Conservation (phyloP, 768 basidiomycete species). For the Lactarius hatsudake region DNA sequence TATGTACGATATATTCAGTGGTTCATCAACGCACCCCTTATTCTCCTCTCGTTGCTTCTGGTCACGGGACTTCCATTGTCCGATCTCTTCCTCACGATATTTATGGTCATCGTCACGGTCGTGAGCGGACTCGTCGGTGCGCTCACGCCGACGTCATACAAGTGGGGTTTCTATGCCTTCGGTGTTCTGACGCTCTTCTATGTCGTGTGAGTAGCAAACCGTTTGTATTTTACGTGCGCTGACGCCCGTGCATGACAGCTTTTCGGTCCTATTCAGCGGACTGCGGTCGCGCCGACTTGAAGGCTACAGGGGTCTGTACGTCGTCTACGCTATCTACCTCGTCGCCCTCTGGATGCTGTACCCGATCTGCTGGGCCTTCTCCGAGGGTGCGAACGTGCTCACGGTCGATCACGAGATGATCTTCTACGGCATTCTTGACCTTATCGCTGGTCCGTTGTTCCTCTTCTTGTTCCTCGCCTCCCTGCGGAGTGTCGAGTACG, state of each 20-base stretch:
- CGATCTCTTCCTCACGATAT: conserved; percentile 45
- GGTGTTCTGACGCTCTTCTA: conserved; percentile 47
- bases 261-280: background rate
- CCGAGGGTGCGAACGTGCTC: conserved; percentile 54
- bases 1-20: conserved; percentile 55
- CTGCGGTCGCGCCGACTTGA: conserved; percentile 1
- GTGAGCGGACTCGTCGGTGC: conserved; percentile 48
- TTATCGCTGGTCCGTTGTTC: conserved; percentile 42
- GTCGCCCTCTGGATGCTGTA: conserved; percentile 55
- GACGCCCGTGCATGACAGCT: background rate
- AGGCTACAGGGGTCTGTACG: background rate
- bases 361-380: conserved; percentile 55
- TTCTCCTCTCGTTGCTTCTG: conserved; percentile 47
- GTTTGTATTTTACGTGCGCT: conserved; percentile 8
- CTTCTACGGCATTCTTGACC: conserved; percentile 51
- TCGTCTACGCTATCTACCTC: conserved; percentile 24
- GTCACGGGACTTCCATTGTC: conserved; percentile 48
- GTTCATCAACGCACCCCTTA: conserved; percentile 53
- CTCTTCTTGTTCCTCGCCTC: conserved; percentile 29
- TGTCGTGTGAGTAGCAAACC: conserved; percentile 41
- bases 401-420: conserved; percentile 52
- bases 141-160: conserved; percentile 49
- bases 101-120: conserved; percentile 49
- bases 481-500: conserved; percentile 34
- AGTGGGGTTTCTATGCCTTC: conserved; percentile 51